These are phyloP conservation scores for Rhodamnia rubescens DNA, from an alignment of 345 rosid species.

Conservation along the genomic window DNA sequence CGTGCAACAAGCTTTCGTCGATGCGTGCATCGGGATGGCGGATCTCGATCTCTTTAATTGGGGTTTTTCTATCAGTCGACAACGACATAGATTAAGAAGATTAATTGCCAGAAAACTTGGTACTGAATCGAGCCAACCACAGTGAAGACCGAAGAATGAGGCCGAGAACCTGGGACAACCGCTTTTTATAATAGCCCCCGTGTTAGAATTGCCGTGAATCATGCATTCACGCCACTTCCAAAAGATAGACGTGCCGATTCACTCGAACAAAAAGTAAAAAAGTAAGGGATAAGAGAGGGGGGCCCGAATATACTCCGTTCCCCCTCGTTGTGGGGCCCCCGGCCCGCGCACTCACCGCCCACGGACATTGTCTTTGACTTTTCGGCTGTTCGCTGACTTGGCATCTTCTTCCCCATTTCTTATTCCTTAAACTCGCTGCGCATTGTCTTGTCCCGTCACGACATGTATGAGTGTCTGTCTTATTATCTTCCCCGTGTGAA, in stretches of 20 bases:
- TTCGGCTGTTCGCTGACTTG: neutral
- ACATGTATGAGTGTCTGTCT: neutral
- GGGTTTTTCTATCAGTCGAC: too few species aligned
- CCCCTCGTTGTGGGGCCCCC: neutral
- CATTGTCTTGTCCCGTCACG: neutral
- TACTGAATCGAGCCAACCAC: too few species aligned
- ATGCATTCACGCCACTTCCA: neutral
- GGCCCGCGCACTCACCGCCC: neutral
- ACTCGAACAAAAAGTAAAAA: neutral
- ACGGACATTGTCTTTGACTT: neutral
- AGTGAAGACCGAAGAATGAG: too few species aligned
- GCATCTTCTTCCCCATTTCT: neutral
- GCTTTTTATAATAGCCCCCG: too few species aligned
- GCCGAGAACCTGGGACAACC: too few species aligned
- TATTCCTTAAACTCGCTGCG: neutral
- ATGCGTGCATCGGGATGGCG: neutral
- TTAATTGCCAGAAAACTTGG: too few species aligned
- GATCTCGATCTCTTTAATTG: too few species aligned
- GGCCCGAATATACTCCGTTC: neutral
- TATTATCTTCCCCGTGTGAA: neutral
- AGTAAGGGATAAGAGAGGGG: too few species aligned
- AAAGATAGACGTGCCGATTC: neutral
- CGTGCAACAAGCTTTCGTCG: accelerated
- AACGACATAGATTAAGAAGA: too few species aligned
- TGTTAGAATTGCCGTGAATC: neutral